These are phyloP conservation scores for Phytopythium cucurbitacearum DNA, from an alignment of 352 stramenopile genomes.

Conservation along the genomic window DNA sequence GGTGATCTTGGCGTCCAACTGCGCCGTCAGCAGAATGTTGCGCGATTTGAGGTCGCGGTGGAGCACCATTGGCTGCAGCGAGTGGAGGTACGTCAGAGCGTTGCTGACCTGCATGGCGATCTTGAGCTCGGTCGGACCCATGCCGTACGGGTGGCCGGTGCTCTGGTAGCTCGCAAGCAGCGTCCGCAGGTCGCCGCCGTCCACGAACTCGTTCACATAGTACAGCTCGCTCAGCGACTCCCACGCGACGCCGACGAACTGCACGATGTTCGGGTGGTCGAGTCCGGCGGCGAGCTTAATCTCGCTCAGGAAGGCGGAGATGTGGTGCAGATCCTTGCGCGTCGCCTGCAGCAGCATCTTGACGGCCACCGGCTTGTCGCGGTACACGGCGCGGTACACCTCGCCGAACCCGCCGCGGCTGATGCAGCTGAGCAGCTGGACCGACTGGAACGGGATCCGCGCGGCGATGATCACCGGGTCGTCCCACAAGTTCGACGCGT, in stretches of 20 bases:
- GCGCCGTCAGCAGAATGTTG: conserved; percentile 36
- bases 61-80: conserved; percentile 27
- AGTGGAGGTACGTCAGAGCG: conserved; percentile 43
- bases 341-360: conserved; percentile 19
- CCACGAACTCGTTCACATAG: conserved; percentile 36
- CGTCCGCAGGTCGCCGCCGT: conserved; percentile 33
- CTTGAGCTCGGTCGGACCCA: conserved; percentile 26
- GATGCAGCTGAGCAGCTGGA: neutral
- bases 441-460: too few species aligned
- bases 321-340: too few species aligned
- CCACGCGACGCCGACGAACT: conserved; percentile 46
- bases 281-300: conserved; percentile 42
- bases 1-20: conserved; percentile 31
- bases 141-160: conserved; percentile 14
- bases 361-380: conserved; percentile 18
- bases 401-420: conserved; percentile 27
- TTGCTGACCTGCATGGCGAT: conserved; percentile 31
- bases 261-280: conserved; percentile 36
- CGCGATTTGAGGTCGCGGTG: conserved; percentile 54
- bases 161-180: conserved; percentile 22
- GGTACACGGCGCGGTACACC: conserved; percentile 24
- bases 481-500: too few species aligned
- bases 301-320: conserved; percentile 15
- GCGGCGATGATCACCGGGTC: too few species aligned
- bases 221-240: conserved; percentile 39